Evolutionary conservation across 805 yeast genomes (phyloP), one percentile per base, ranked within the genome.

Genomic region (Myxozyma lipomycoides): DNA sequence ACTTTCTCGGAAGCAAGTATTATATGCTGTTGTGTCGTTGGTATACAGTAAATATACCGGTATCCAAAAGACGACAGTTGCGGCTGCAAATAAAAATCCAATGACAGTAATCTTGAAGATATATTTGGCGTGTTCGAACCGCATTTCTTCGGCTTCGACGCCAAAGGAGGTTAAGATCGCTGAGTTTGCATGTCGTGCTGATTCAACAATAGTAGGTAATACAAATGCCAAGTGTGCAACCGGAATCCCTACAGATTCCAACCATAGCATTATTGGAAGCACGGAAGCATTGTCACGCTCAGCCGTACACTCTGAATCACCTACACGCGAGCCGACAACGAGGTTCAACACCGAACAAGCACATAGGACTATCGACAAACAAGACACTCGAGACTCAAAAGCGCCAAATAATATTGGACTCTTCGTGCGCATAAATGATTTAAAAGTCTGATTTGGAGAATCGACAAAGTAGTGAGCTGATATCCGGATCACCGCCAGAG

Each of bases 11-110:
- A 48, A 52, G 42, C 56, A 52, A 9, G 49, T 18, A 7, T 40
- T 43, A 38, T 26, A 39, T n/a, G 44, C 46, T 36, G 45, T 48
- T 28, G 45, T 25, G 41, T 52, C 56, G 32, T 45, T 48, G 21
- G 49, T 45, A 40, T 52, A 52, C 5, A 52, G 36, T 15, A 52
- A n/a, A 28, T 48, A 52, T n/a, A 52, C 49, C 2, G 56, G 56
- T 4, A 52, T 36, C 56, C 56, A 52, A 19, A 45, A 34, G 19
- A 39, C 46, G 15, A 43, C 40, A 3, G 36, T 25, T 3, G 32
- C 19, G 15, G 30, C 48, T 4, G 43, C 49, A 34, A 48, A 52
- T 10, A 39, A 25, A 18, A 44, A 34, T 12, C 40, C 18, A 12
- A 21, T 21, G 19, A 43, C 37, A 10, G 26, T 18, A 32, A 43